Evolutionary conservation across 1,284 basidiomycete genomes (phyloP).

Genomic region (Cutaneotrichosporon sp.): DNA sequence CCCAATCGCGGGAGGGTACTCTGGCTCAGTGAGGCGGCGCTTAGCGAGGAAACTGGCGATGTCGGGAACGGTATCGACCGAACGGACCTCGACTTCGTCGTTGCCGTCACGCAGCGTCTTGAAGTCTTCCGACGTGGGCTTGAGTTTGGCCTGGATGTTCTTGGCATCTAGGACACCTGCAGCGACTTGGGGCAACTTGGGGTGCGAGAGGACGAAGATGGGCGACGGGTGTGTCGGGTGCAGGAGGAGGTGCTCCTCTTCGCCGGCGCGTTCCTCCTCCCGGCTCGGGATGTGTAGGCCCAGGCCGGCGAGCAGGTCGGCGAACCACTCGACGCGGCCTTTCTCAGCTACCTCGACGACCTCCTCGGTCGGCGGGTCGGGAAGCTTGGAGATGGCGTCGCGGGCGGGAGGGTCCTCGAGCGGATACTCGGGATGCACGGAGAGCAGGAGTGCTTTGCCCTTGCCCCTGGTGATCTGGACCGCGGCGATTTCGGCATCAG

Average conservation of each 20-base stretch:
- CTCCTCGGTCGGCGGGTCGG: conserved; percentile 33
- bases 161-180: conserved; percentile 20
- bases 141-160: conserved; percentile 32
- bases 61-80: conserved; percentile 32
- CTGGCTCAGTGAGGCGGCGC: conserved; percentile 45
- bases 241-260: conserved; percentile 43
- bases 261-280: conserved; percentile 13
- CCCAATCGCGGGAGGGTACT: conserved; percentile 25
- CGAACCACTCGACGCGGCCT: conserved; percentile 49
- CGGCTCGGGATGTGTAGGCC: conserved; percentile 37
- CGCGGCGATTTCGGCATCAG: conserved; percentile 55
- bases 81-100: conserved; percentile 68
- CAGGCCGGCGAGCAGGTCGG: conserved; percentile 36
- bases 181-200: conserved; percentile 35
- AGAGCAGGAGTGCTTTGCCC: conserved; percentile 64
- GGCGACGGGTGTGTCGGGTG: conserved; percentile 52
- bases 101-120: conserved; percentile 59
- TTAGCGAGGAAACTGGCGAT: conserved; percentile 53
- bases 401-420: conserved; percentile 55
- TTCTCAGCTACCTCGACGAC: conserved; percentile 41
- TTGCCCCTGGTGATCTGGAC: conserved; percentile 58
- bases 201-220: conserved; percentile 48
- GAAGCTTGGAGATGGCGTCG: conserved; percentile 48
- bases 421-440: conserved; percentile 65
- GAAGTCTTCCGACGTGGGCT: conserved; percentile 37